A percentile compares a stretch with the other conserved stretches of the same genome.
Conservation (phyloP, 108 stramenopile genomes). For the Skeletonema potamos region DNA sequence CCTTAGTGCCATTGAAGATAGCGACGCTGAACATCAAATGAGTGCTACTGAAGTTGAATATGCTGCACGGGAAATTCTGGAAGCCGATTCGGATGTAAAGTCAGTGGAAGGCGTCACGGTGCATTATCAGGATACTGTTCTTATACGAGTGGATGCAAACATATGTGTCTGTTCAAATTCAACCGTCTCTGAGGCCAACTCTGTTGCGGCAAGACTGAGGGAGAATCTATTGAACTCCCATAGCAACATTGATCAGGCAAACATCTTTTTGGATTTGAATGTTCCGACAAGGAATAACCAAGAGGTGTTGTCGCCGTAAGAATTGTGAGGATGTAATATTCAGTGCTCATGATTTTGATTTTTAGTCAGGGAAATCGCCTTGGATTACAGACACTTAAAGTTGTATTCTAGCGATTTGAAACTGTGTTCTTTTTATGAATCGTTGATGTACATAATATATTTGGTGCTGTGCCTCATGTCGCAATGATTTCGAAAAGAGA, state of each 20-base stretch:
- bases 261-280: constrained; percentile 63
- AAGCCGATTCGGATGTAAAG: constrained; percentile 40
- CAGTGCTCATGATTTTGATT: neutral
- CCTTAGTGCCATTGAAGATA: constrained; percentile 38
- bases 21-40: constrained; percentile 24
- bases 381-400: neutral
- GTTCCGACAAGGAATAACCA: neutral
- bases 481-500: constrained; percentile 25
- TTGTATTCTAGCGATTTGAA: neutral
- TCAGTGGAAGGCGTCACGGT: constrained; percentile 56
- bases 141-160: constrained; percentile 51
- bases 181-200: constrained; percentile 40
- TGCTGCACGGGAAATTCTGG: constrained; percentile 24
- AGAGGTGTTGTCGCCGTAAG: neutral
- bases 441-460: neutral
- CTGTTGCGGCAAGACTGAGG: constrained; percentile 37
- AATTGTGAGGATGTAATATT: neutral
- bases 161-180: constrained; percentile 42
- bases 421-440: neutral
- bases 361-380: neutral
- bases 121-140: constrained; percentile 51
- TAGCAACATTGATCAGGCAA: constrained; percentile 45
- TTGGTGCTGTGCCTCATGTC: neutral
- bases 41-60: constrained; percentile 40
- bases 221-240: constrained; percentile 32